Evolutionary conservation across 2,329 filamentous ascomycete genomes (phyloP), one percentile per base, ranked within the genome.

Genomic region (Sphaerulina vaccinii): DNA sequence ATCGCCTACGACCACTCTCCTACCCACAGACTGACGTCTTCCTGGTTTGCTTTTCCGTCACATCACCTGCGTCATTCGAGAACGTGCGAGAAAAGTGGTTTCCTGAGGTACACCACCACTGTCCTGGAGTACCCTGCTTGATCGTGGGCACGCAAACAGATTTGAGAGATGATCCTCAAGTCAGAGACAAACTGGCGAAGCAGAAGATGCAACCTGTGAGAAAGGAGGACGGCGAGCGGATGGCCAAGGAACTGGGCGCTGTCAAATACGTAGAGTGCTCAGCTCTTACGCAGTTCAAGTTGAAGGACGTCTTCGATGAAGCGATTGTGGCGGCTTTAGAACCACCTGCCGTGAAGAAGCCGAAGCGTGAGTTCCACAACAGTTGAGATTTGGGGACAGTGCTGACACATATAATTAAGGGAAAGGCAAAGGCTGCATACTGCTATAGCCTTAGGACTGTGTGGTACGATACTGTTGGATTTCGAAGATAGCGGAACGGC

Each of bases 71-170:
- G 35, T 96, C 91, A 6, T 99, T 99, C 73, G 93, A 99, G 73
- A 99, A 99, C 86, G 93, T 97, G 45, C 86, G 91, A 67, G 92
- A 96, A 79, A 96, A 96, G 75, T 96, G 91, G 92, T 96, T 96
- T 67, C 93, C 93, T 39, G 93, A 99, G 75, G 93, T 99, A 37
- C 91, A 95, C 72, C 93, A 99, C 74, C 93, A 99, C 75, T 99
- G 93, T 71, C 93, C 93, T 15, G 93, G 93, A 59, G 93, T 99
- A 32, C 93, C 93, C 47, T 97, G 93, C 79, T 80, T 99, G 60
- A 96, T 99, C 62, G 93, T 99, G 56, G 93, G 93, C 65, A 99
- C 93, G 19, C 93, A 99, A 76, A 91, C 92, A 58, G 93, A 99
- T 84, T 79, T 99, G 73, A 81, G 93, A 68, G 90, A 97, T 60